Evolutionary conservation across 306 rosid species (phyloP), one percentile per base, ranked within the genome.

Genomic region (Fragaria vesca): DNA sequence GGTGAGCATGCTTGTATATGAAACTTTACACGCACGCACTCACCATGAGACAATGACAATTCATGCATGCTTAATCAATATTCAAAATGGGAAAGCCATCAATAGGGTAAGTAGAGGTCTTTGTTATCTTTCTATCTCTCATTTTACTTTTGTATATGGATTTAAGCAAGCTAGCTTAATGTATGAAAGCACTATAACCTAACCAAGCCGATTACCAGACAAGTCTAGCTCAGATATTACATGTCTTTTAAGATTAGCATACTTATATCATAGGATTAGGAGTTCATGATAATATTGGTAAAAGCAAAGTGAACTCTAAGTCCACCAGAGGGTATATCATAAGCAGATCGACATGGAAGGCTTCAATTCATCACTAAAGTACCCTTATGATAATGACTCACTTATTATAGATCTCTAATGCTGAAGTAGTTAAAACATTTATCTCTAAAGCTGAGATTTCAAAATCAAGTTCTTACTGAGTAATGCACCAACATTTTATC

Each of bases 1-100:
- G 17, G 30, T 67, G 32, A 20, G 72, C 51, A n/a, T 67, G 52
- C 72, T 17, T 67, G 51, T 20, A 38, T n/a, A 20, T 38, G 16
- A 67, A 30, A 42, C 52, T 42, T 67, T 40, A 40, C 34, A 66
- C 8, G 51, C 51, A 67, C 18, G 18, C 30, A 40, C 18, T 40
- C 72, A 42, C 61, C 75, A 3, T 71, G 61, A 47, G 46, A 71
- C 46, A 71, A 30, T 50, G 61, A 71, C 75, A 71, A 71, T 71
- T 71, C 45, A 32, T 17, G 55, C 40, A 47, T 63, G 69, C 69
- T 32, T 32, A 28, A 12, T 16, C 3, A 36, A 55, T 34, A 57
- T 21, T 73, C 51, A n/a, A 73, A 24, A 20, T 34, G 40, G 20
- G 7, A 65, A 63, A 6, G 46, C 24, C 17, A 32, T 32, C 36